These are phyloP conservation scores for Paraleonurus japonicus DNA, from an alignment of 257 asterid genomes.

Conservation along the genomic window DNA sequence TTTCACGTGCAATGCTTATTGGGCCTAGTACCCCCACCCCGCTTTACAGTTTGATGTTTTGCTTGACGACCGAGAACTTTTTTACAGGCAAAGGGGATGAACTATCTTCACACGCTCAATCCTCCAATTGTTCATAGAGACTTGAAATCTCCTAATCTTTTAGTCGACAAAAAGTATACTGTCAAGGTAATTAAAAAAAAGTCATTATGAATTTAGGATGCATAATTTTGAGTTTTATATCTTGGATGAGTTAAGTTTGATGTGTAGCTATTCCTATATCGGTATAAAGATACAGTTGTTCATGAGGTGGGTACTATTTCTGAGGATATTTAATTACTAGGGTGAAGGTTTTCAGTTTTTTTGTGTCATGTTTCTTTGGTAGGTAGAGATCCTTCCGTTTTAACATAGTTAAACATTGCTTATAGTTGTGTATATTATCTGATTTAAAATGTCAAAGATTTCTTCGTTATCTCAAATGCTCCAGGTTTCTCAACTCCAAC, in stretches of 20 bases:
- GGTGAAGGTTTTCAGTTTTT: conserved; percentile 3
- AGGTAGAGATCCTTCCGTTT: neutral
- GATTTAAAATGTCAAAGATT: neutral
- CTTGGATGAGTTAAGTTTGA: conserved; percentile 7
- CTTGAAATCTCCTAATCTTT: conserved; percentile 94
- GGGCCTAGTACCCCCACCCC: too few relatives aligned
- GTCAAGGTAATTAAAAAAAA: conserved; percentile 66
- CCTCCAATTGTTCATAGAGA: conserved; percentile 97
- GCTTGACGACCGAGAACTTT: neutral
- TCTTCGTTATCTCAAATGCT: neutral
- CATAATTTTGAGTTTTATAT: conserved; percentile 18
- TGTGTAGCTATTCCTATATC: neutral
- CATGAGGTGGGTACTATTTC: neutral
- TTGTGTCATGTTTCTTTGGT: neutral
- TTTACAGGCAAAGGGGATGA: conserved; percentile 95
- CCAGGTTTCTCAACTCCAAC: neutral
- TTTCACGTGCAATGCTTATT: neutral
- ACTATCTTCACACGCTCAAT: conserved; percentile 81
- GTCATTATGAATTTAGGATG: conserved; percentile 7
- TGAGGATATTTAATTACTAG: neutral
- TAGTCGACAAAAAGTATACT: conserved; percentile 87
- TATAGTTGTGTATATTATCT: conserved; percentile 4
- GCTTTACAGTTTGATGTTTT: neutral
- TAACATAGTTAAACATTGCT: conserved; percentile 3
- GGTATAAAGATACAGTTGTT: neutral